A percentile compares a stretch with the other conserved stretches of the same genome.
Conservation (phyloP, 78 protist genomes). For the Polysphondylium violaceum region DNA sequence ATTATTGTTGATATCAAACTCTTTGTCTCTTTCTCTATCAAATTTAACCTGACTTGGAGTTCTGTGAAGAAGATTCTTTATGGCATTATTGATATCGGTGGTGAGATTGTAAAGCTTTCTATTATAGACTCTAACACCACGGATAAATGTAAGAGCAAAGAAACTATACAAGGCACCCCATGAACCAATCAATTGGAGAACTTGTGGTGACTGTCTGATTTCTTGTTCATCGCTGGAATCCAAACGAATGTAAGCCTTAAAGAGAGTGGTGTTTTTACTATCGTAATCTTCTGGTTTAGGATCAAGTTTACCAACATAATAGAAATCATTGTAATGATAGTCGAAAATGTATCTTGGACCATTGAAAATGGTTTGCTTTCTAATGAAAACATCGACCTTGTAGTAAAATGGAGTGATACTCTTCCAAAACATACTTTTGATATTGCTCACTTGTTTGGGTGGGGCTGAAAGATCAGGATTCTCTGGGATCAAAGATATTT, state of each 20-base stretch:
- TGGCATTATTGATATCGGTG: not conserved
- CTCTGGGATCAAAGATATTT: conserved; percentile 25
- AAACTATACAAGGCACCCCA: conserved; percentile 68
- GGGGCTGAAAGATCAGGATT: conserved; percentile 11
- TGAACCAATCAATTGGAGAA: not conserved
- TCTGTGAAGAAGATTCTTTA: not conserved
- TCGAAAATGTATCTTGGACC: conserved; percentile 67
- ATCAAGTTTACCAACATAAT: not conserved
- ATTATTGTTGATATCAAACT: no score
- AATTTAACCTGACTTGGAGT: not conserved
- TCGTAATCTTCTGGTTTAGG: conserved; percentile 7
- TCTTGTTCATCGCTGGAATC: conserved; percentile 35
- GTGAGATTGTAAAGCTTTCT: conserved; percentile 15
- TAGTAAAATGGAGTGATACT: not conserved
- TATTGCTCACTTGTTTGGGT: conserved; percentile 16
- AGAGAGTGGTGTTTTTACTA: not conserved
- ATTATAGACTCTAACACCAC: conserved; percentile 8
- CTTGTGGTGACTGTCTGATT: conserved; percentile 30
- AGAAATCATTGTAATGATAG: conserved; percentile 13
- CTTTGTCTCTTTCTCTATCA: no score
- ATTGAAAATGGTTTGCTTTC: conserved; percentile 40
- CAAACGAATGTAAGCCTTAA: conserved; percentile 57
- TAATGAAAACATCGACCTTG: conserved; percentile 25
- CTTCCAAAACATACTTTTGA: conserved; percentile 30
- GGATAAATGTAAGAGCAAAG: conserved; percentile 21